phyloP scores from a whole-genome alignment of 2,329 filamentous ascomycete genomes.

The Cladophialophora exuberans region DNA sequence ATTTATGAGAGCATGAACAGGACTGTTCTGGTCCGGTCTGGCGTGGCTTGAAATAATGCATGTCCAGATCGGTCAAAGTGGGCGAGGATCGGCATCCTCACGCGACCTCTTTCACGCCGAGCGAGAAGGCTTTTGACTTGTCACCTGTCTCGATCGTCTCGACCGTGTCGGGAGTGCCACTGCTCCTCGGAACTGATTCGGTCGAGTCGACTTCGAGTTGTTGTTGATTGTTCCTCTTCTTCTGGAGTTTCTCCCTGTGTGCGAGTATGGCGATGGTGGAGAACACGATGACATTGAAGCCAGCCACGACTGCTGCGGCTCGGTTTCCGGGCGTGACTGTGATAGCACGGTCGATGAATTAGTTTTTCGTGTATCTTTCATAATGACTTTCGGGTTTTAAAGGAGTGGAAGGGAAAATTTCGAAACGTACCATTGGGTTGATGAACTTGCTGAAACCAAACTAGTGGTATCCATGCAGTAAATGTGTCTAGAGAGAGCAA shows the following conservation, averaged over 20 bases:
- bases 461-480: constrained; percentile 24
- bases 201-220: neutral
- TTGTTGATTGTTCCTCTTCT: constrained; percentile 16
- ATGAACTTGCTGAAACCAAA: constrained; percentile 28
- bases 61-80: too few relatives aligned
- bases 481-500: constrained; percentile 20
- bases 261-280: constrained; percentile 11
- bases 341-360: neutral
- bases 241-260: constrained; percentile 18
- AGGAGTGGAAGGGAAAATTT: neutral
- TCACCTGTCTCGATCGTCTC: neutral
- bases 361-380: too few relatives aligned
- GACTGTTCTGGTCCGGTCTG: too few relatives aligned
- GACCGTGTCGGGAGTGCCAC: neutral
- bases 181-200: neutral
- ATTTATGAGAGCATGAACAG: too few relatives aligned
- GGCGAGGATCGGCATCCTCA: too few relatives aligned
- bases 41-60: too few relatives aligned
- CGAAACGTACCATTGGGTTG: constrained; percentile 23
- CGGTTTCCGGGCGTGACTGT: constrained; percentile 24
- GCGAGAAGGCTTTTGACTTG: too few relatives aligned
- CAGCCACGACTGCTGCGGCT: constrained; percentile 20
- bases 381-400: too few relatives aligned
- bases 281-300: constrained; percentile 23
- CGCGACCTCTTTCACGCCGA: too few relatives aligned